These are phyloP conservation scores for Ascochyta lentis DNA, from an alignment of 2,329 filamentous ascomycete genomes.

Conservation along the genomic window DNA sequence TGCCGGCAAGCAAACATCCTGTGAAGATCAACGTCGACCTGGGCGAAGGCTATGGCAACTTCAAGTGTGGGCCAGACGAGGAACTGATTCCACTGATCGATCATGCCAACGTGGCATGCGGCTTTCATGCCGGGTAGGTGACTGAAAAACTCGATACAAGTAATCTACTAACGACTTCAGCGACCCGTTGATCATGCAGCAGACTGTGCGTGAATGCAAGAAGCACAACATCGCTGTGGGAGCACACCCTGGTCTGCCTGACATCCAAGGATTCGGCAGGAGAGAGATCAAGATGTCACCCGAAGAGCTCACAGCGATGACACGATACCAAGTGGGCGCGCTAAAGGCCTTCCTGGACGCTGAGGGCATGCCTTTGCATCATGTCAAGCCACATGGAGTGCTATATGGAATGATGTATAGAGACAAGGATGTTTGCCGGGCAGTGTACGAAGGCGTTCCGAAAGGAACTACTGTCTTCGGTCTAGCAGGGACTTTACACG, in stretches of 20 bases:
- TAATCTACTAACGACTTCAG: conserved; percentile 26
- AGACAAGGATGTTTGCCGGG: conserved; percentile 59
- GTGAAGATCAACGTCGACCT: conserved; percentile 63
- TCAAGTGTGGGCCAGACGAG: conserved; percentile 63
- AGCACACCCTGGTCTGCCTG: conserved; percentile 70
- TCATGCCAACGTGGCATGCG: conserved; percentile 68
- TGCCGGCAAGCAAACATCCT: conserved; percentile 59
- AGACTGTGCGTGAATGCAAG: conserved; percentile 66
- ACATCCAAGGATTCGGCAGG: conserved; percentile 69
- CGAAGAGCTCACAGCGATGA: conserved; percentile 63
- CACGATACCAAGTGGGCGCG: conserved; percentile 69
- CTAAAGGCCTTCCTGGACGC: conserved; percentile 65
- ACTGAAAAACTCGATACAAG: neutral
- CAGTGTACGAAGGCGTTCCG: conserved; percentile 62
- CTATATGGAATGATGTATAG: conserved; percentile 65
- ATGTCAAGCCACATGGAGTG: conserved; percentile 69
- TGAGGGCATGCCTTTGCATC: conserved; percentile 63
- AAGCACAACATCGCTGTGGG: conserved; percentile 63
- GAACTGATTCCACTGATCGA: conserved; percentile 68
- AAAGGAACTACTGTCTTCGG: conserved; percentile 61
- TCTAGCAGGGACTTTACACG: conserved; percentile 61
- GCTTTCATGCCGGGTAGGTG: conserved; percentile 58
- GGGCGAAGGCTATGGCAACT: conserved; percentile 61
- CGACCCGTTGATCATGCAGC: conserved; percentile 69
- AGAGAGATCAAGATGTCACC: conserved; percentile 66